Conservation (phyloP, 306 rosid species). For the Vicia faba region DNA sequence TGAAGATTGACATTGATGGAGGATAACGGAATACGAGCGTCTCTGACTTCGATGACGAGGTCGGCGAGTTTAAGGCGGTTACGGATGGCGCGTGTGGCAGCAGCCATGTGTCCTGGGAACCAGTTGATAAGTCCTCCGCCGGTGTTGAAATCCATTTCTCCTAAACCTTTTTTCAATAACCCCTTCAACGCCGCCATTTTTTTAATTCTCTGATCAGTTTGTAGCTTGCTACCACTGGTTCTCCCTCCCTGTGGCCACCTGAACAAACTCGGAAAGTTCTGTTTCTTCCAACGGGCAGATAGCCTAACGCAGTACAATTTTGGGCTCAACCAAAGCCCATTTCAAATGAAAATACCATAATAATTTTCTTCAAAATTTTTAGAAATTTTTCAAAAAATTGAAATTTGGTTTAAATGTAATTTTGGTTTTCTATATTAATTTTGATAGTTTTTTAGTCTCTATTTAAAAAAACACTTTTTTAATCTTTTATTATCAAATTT, state of each 20-base stretch:
- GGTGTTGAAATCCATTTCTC: constrained; percentile 73
- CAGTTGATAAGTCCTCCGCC: constrained; percentile 81
- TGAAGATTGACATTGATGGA: constrained; percentile 76
- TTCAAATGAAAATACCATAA: no score
- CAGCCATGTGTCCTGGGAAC: constrained; percentile 97
- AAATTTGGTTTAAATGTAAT: no score
- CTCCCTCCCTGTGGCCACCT: not conserved
- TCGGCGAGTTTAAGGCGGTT: constrained; percentile 76
- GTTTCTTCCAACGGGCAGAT: not conserved
- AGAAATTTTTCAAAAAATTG: no score
- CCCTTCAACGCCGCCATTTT: constrained; percentile 52
- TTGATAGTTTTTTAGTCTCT: no score
- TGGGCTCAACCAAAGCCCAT: not conserved
- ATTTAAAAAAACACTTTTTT: no score
- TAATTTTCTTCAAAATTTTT: no score
- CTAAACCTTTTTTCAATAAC: constrained; percentile 65
- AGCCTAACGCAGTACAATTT: not conserved
- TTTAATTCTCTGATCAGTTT: not conserved
- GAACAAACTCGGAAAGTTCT: not conserved
- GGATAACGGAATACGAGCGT: constrained; percentile 82
- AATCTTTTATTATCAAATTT: no score
- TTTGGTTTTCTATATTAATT: no score
- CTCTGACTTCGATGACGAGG: constrained; percentile 85
- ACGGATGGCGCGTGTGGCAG: constrained; percentile 81
- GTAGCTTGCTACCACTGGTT: not conserved